phyloP scores from a whole-genome alignment of 169 alveolate genomes.

The Eimeria acervulina region DNA sequence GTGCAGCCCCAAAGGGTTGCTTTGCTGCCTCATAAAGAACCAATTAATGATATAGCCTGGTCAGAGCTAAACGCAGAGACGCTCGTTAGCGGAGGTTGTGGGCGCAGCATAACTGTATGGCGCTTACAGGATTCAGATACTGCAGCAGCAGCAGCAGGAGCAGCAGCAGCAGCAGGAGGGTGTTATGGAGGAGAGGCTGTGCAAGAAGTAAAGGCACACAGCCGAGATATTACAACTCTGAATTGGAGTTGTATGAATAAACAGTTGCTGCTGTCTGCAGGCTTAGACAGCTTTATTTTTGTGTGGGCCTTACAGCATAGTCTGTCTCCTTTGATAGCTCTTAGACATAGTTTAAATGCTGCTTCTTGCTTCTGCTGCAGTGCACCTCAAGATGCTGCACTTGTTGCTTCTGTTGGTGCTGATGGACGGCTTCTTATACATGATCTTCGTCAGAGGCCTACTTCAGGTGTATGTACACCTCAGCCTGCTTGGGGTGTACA shows the following conservation, averaged over 20 bases:
- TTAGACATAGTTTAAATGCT: slow-evolving; percentile 39
- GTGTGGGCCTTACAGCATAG: slow-evolving; percentile 76
- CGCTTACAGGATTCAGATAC: too few species aligned
- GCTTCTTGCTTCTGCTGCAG: slow-evolving; percentile 60
- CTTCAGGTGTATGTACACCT: neutral
- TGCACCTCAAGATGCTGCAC: neutral
- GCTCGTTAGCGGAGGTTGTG: slow-evolving; percentile 12
- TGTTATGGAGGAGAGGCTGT: neutral
- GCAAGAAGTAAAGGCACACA: slow-evolving; percentile 73
- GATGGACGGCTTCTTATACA: slow-evolving; percentile 68
- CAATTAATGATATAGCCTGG: slow-evolving; percentile 56
- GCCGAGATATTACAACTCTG: slow-evolving; percentile 56
- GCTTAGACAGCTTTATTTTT: slow-evolving; percentile 78
- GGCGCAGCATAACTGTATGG: slow-evolving; percentile 5
- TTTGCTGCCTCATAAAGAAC: neutral
- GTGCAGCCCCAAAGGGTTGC: slow-evolving; percentile 45
- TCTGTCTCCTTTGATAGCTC: neutral
- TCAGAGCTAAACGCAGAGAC: slow-evolving; percentile 48
- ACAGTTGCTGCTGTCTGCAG: slow-evolving; percentile 69
- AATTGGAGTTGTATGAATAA: slow-evolving; percentile 66
- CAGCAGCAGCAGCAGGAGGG: neutral
- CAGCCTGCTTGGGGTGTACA: neutral
- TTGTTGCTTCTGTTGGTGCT: slow-evolving; percentile 45
- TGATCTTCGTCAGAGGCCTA: slow-evolving; percentile 34
- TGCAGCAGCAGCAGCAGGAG: neutral